Percentiles rank a stretch among this genome's conserved stretches.
Evolutionary conservation across 1,284 basidiomycete species (phyloP).

Genomic region (Puccinia novopanici): DNA sequence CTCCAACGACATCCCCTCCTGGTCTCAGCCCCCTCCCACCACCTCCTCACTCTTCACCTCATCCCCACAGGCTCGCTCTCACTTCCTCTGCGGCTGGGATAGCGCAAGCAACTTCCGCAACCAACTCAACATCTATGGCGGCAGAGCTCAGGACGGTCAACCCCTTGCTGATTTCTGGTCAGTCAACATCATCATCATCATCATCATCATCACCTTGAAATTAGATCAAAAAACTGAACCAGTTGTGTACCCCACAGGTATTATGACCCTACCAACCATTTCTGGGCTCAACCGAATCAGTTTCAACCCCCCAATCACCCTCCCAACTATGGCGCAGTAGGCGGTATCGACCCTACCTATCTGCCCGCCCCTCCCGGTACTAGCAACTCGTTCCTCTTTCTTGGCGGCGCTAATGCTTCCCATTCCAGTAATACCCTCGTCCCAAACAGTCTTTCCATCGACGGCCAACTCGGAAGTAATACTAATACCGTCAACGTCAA

Average conservation of each 20-base stretch:
- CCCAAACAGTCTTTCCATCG: slow-evolving; percentile 13
- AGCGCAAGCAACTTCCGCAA: slow-evolving; percentile 31
- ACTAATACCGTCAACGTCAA: slow-evolving; percentile 40
- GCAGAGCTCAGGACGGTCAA: slow-evolving; percentile 31
- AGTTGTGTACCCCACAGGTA: neutral
- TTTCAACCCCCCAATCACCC: slow-evolving; percentile 4
- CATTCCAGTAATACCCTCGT: slow-evolving; percentile 13
- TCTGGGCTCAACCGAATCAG: slow-evolving; percentile 29
- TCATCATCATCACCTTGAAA: no score
- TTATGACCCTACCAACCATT: slow-evolving; percentile 37
- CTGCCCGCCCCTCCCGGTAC: slow-evolving; percentile 24
- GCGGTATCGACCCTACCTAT: slow-evolving; percentile 31
- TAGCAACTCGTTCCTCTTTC: slow-evolving; percentile 11
- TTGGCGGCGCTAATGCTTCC: slow-evolving; percentile 21
- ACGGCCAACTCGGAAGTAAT: slow-evolving; percentile 46
- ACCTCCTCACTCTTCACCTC: slow-evolving; percentile 34
- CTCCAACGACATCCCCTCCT: neutral
- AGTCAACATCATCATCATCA: no score
- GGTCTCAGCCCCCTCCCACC: slow-evolving; percentile 42
- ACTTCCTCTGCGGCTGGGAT: slow-evolving; percentile 39
- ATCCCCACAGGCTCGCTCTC: slow-evolving; percentile 19
- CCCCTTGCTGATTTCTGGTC: slow-evolving; percentile 41
- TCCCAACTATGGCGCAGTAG: slow-evolving; percentile 18
- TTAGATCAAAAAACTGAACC: neutral
- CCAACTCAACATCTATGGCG: slow-evolving; percentile 35